A percentile compares a stretch with the other conserved stretches of the same genome.
These are phyloP conservation scores for Colletotrichum aenigma DNA, from an alignment of 2,329 filamentous ascomycete species.

Conservation along the genomic window DNA sequence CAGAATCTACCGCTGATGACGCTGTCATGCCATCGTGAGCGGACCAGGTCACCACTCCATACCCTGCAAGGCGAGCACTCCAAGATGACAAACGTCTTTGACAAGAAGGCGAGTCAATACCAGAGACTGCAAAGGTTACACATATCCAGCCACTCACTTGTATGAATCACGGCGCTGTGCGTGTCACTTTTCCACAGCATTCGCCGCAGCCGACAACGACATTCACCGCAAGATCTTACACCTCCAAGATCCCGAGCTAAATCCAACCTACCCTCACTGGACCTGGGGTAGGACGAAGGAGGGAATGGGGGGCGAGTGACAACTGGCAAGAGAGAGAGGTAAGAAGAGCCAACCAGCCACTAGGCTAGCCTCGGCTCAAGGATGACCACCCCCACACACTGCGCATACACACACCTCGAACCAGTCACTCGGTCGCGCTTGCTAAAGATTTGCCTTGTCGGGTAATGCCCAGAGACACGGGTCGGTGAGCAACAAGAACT, in stretches of 20 bases:
- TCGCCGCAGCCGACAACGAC: neutral
- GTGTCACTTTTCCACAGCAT: neutral
- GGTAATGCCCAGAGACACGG: neutral
- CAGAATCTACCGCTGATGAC: neutral
- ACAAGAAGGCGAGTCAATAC: neutral
- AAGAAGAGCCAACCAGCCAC: neutral
- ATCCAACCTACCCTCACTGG: neutral
- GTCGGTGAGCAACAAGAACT: neutral
- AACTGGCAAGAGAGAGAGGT: neutral
- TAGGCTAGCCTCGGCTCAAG: neutral
- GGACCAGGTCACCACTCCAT: neutral
- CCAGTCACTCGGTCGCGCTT: neutral
- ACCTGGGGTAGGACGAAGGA: neutral
- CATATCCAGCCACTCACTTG: neutral
- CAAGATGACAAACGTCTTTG: neutral
- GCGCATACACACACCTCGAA: neutral
- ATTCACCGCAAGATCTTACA: neutral
- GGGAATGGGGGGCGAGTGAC: neutral
- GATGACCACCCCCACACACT: neutral
- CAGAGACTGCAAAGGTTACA: neutral
- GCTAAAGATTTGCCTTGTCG: neutral
- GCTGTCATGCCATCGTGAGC: neutral
- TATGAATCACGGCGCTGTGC: neutral
- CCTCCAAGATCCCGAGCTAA: neutral
- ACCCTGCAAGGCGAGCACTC: neutral